Conservation (phyloP, 1,284 basidiomycete genomes). For the Tilletia setariae region DNA sequence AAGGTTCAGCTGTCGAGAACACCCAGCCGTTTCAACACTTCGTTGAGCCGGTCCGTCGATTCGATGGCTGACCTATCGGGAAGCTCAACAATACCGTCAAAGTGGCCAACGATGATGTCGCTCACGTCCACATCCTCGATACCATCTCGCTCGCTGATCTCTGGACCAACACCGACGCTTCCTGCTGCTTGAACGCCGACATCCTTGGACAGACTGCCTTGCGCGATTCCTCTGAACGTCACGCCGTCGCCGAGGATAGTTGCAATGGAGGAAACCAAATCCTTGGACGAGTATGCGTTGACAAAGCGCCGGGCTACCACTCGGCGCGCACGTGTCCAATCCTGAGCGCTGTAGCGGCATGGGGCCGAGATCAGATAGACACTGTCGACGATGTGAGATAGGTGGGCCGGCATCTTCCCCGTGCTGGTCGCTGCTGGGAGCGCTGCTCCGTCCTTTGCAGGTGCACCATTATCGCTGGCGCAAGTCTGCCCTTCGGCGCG, state of each 20-base stretch:
- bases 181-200: conserved; percentile 10
- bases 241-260: conserved; percentile 8
- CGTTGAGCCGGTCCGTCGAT: neutral
- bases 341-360: conserved; percentile 55
- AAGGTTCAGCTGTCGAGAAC: neutral
- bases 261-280: conserved; percentile 50
- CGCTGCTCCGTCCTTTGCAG: neutral
- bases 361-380: conserved; percentile 58
- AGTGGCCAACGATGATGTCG: conserved; percentile 7
- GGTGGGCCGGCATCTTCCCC: conserved; percentile 33
- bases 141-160: conserved; percentile 4
- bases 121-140: conserved; percentile 14
- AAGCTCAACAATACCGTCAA: neutral
- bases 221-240: neutral
- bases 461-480: neutral
- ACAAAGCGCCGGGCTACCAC: conserved; percentile 59
- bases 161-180: conserved; percentile 4
- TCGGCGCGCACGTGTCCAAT: conserved; percentile 57
- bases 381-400: conserved; percentile 58
- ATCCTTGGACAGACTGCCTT: conserved; percentile 1
- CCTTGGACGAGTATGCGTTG: conserved; percentile 58
- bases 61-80: neutral
- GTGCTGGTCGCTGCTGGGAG: neutral
- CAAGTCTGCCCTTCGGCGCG: conserved; percentile 10
- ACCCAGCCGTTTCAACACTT: conserved; percentile 3